These are phyloP conservation scores for Fusarium marasasianum DNA, from an alignment of 2,329 filamentous ascomycete genomes.

Conservation along the genomic window DNA sequence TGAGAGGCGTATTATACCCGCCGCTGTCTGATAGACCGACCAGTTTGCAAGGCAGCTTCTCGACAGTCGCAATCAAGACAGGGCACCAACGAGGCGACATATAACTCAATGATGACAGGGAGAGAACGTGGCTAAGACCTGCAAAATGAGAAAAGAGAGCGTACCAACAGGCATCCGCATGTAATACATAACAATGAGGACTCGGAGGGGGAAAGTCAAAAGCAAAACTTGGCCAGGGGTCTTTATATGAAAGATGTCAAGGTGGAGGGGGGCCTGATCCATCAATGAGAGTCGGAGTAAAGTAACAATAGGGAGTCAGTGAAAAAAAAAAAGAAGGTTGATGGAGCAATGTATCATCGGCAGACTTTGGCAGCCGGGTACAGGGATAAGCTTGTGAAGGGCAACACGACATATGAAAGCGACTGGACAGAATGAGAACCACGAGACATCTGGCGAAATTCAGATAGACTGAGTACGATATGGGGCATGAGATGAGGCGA, in stretches of 20 bases:
- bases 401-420: slow-evolving; percentile 26
- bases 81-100: slow-evolving; percentile 11
- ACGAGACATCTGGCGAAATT: slow-evolving; percentile 14
- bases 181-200: not conserved
- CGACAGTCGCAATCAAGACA: not conserved
- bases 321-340: slow-evolving; percentile 7
- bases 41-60: not conserved
- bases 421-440: slow-evolving; percentile 24
- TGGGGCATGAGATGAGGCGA: slow-evolving; percentile 24
- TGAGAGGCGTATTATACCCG: slow-evolving; percentile 7
- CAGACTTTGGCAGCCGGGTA: slow-evolving; percentile 3
- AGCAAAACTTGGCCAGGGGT: slow-evolving; percentile 32
- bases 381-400: slow-evolving; percentile 37
- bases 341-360: slow-evolving; percentile 29
- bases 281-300: slow-evolving; percentile 3
- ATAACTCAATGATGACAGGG: slow-evolving; percentile 19
- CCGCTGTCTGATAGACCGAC: not conserved
- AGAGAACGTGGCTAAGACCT: slow-evolving; percentile 24
- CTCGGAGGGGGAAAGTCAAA: slow-evolving; percentile 23
- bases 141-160: slow-evolving; percentile 30
- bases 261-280: slow-evolving; percentile 10
- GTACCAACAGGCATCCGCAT: not conserved
- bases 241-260: slow-evolving; percentile 22
- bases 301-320: slow-evolving; percentile 11
- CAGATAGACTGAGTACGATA: slow-evolving; percentile 22